Conservation (phyloP, 202 grass and related monocot species). For the Schoenoplectus triqueter region DNA sequence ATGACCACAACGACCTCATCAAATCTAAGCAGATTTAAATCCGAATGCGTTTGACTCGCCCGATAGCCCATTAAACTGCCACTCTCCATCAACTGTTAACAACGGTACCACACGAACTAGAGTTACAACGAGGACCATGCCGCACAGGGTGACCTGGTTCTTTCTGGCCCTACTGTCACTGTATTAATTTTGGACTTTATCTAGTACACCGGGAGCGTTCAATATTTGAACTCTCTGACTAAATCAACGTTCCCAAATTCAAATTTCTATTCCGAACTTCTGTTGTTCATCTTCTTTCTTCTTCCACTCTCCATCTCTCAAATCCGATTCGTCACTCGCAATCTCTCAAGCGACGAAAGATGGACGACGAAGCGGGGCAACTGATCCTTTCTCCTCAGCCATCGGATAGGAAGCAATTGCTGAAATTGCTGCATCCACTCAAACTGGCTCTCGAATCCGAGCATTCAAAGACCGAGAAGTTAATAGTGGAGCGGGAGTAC, state of each 20-base stretch:
- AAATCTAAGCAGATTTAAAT: no score
- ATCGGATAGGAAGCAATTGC: neutral
- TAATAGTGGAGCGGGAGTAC: constrained; percentile 42
- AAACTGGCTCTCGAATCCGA: constrained; percentile 45
- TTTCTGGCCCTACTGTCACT: neutral
- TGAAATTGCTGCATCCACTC: neutral
- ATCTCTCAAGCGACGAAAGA: neutral
- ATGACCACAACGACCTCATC: no score
- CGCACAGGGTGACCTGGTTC: neutral
- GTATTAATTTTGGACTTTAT: neutral
- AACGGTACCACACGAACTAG: no score
- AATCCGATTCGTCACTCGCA: neutral
- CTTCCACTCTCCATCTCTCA: neutral
- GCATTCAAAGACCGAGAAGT: constrained; percentile 42
- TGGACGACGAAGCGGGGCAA: neutral
- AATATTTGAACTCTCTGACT: neutral
- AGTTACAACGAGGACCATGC: no score
- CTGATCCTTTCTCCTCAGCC: constrained; percentile 23
- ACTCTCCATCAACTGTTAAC: no score
- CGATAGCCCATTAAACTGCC: no score
- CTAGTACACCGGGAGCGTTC: neutral
- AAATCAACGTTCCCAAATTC: constrained; percentile 23
- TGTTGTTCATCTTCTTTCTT: neutral
- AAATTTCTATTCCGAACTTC: neutral
- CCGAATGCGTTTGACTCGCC: no score